phyloP scores from a whole-genome alignment of 805 yeast genomes.

The Torulaspora maleeae region DNA sequence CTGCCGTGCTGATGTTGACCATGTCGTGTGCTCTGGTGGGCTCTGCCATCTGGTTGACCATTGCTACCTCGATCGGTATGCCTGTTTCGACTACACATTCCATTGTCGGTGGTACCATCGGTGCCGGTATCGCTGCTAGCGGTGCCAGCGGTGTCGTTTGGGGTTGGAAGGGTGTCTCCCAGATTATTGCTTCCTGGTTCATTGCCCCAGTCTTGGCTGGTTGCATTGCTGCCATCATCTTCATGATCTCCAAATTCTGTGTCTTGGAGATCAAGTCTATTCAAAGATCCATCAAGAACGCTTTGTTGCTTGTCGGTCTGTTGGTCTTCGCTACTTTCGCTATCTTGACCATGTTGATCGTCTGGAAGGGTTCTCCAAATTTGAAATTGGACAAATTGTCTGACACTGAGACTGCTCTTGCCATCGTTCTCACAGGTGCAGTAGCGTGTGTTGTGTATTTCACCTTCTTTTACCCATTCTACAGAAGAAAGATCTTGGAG shows the following conservation, averaged over 20 bases:
- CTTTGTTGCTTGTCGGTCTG: slow-evolving; percentile 53
- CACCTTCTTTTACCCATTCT: slow-evolving; percentile 55
- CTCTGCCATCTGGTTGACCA: slow-evolving; percentile 62
- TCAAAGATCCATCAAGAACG: slow-evolving; percentile 51
- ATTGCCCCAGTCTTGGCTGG: slow-evolving; percentile 74
- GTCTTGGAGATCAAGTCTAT: slow-evolving; percentile 47
- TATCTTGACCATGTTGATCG: slow-evolving; percentile 69
- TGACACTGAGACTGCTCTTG: slow-evolving; percentile 48
- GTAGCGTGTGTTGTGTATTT: slow-evolving; percentile 50
- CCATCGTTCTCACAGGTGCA: slow-evolving; percentile 61
- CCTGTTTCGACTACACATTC: slow-evolving; percentile 84
- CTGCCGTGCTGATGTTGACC: slow-evolving; percentile 68
- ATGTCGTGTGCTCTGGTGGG: slow-evolving; percentile 76
- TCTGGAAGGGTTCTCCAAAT: slow-evolving; percentile 76
- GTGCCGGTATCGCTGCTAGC: slow-evolving; percentile 68
- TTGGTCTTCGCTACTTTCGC: slow-evolving; percentile 57
- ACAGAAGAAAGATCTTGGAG: slow-evolving; percentile 53
- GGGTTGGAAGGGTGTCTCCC: slow-evolving; percentile 74
- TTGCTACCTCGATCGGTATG: slow-evolving; percentile 64
- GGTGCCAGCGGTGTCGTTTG: slow-evolving; percentile 58
- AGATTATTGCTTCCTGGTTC: slow-evolving; percentile 75
- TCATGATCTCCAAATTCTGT: slow-evolving; percentile 52
- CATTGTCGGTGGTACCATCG: slow-evolving; percentile 70
- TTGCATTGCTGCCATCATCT: slow-evolving; percentile 51
- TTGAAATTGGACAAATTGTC: slow-evolving; percentile 52